These are phyloP conservation scores for Betula pendula DNA, from an alignment of 306 rosid genomes.

Conservation along the genomic window DNA sequence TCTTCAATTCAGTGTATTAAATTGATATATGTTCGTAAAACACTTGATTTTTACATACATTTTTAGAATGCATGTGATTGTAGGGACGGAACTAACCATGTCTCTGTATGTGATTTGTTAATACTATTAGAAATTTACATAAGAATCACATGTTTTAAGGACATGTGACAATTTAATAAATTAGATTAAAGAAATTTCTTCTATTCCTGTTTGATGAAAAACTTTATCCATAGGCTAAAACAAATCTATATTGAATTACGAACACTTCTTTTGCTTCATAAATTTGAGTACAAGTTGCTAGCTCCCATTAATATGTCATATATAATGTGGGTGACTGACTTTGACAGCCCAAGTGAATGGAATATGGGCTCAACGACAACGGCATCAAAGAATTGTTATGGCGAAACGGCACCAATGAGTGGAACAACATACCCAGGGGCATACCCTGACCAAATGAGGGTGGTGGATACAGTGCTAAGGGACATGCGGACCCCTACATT, in stretches of 20 bases:
- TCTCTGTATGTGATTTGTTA: too few relatives aligned
- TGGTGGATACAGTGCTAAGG: conserved; percentile 65
- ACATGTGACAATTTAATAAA: too few relatives aligned
- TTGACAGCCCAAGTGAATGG: conserved; percentile 81
- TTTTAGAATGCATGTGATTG: too few relatives aligned
- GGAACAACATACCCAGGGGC: conserved; percentile 46
- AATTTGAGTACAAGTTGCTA: neutral
- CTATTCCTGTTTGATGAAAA: too few relatives aligned
- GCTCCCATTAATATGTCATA: neutral
- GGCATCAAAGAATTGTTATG: conserved; percentile 72
- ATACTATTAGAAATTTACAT: too few relatives aligned
- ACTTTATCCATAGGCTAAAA: too few relatives aligned
- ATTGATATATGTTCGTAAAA: too few relatives aligned
- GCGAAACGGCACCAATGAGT: conserved; percentile 65
- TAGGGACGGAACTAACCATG: too few relatives aligned
- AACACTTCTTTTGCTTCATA: neutral
- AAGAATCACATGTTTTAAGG: too few relatives aligned
- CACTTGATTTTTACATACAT: too few relatives aligned
- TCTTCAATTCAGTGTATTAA: too few relatives aligned
- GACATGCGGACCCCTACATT: conserved; percentile 62
- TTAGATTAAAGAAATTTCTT: too few relatives aligned
- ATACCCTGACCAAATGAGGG: conserved; percentile 77
- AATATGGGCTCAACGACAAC: conserved; percentile 40
- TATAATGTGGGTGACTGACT: neutral
- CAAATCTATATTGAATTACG: neutral